Evolutionary conservation across 768 basidiomycete genomes (phyloP).

Genomic region (Paxillus rubicundulus): DNA sequence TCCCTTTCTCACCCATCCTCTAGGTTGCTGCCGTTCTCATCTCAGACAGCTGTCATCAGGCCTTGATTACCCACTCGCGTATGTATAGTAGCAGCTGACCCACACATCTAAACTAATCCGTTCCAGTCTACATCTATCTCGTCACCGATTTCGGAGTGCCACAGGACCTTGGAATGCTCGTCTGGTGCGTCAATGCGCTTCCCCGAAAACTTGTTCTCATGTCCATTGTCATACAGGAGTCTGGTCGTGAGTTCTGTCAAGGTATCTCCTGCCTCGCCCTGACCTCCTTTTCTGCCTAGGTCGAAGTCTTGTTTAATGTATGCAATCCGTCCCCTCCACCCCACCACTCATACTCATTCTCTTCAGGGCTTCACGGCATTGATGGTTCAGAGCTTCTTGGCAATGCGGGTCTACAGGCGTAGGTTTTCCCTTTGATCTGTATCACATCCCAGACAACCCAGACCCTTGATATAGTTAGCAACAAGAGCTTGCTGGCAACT

Average conservation of each 20-base stretch:
- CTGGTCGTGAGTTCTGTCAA: conserved; percentile 12
- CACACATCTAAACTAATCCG: neutral
- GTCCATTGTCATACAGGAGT: conserved; percentile 19
- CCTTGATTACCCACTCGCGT: conserved; percentile 52
- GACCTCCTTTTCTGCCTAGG: conserved; percentile 27
- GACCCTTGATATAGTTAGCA: conserved; percentile 42
- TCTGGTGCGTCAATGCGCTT: conserved; percentile 38
- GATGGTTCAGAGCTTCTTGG: conserved; percentile 55
- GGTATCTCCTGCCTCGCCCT: neutral
- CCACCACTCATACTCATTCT: neutral
- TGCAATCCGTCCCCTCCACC: neutral
- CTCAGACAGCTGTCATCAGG: conserved; percentile 54
- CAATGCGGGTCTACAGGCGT: conserved; percentile 49
- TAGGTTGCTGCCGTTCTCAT: conserved; percentile 50
- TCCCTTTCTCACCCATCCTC: neutral
- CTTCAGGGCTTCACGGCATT: conserved; percentile 41
- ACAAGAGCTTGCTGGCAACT: conserved; percentile 39
- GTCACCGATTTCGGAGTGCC: conserved; percentile 40
- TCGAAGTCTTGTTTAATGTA: conserved; percentile 51
- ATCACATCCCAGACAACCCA: neutral
- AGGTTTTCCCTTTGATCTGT: conserved; percentile 16
- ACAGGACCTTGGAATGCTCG: conserved; percentile 29
- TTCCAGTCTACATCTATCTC: conserved; percentile 47
- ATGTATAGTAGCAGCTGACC: neutral
- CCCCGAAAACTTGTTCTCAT: neutral